Base-by-base conservation (phyloP, 2,329 filamentous ascomycete genomes). In the Xylaria polymorpha region DNA sequence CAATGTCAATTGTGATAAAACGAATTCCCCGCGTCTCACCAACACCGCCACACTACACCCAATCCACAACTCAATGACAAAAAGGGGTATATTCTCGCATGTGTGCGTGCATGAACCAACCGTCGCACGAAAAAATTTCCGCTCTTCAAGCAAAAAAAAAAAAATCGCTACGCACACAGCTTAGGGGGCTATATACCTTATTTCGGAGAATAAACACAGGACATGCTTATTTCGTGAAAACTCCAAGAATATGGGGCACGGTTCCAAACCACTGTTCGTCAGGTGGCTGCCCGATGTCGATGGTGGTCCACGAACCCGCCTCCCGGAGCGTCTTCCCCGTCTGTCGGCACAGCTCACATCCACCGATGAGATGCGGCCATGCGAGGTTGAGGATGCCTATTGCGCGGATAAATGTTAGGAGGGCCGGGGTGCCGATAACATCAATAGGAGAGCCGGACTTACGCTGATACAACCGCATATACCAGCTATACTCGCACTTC, bases 331-430 rank as follows among this genome's bases (percentile, higher is more conserved):
- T 82, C 65, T 80, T 80, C 32, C 78, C 81, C 0, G 87, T 89
- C 51, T 83, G 80, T 10, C 86, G 81, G 63, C 82, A 83, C 14
- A 89, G 77, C 51, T 84, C 76, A 68, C 87, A 89, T 4, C 85
- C 86, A 1, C 85, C 86, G 46, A 88, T 74, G 51, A 84, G 76
- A 32, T 79, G 77, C 1, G 85, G 85, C 87, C 87, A 89, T 67
- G 86, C 78, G 10, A 88, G 48, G 63, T 87, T 86, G 46, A 87
- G 68, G 22, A 86, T 77, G 1, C 81, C 86, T 88, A 48, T 44
- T 3, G 39, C 15, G 15, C 25, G 15, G 1, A 41, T 9, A 3
- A 29, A 3, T 12, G 44, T 72, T 53, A 68, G 63, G 35, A 18
- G 14, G n/a, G 2, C 8, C 8, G 12, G 39, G 6, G 14, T 37